Conservation (phyloP, 352 stramenopile genomes). For the Saprolegnia diclina region DNA sequence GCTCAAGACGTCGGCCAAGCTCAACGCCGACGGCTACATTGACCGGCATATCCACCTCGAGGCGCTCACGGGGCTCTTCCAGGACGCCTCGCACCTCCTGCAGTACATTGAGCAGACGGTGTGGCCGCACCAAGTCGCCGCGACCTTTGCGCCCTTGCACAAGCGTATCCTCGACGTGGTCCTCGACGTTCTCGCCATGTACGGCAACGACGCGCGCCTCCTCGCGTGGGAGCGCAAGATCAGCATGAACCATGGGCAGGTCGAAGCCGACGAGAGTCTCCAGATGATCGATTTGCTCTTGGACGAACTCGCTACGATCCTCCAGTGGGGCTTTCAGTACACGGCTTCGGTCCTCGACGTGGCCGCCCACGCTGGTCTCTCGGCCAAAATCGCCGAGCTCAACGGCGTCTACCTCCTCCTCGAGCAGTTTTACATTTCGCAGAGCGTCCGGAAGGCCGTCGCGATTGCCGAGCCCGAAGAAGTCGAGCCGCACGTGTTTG, state of each 20-base stretch:
- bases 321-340: constrained; percentile 69
- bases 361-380: constrained; percentile 29
- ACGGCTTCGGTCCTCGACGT: constrained; percentile 32
- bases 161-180: constrained; percentile 42
- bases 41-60: constrained; percentile 37
- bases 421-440: constrained; percentile 80
- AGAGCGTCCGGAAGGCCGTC: constrained; percentile 79
- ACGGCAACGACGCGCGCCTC: constrained; percentile 65
- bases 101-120: constrained; percentile 36
- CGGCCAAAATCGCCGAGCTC: constrained; percentile 63
- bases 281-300: constrained; percentile 84
- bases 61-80: constrained; percentile 9
- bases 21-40: constrained; percentile 80
- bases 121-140: constrained; percentile 34
- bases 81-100: constrained; percentile 19
- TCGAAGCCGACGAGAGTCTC: constrained; percentile 75
- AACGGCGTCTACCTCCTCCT: constrained; percentile 75
- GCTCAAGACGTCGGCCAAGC: constrained; percentile 48
- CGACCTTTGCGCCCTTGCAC: constrained; percentile 61
- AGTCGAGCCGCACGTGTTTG: constrained; percentile 54
- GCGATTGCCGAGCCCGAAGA: constrained; percentile 74
- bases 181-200: constrained; percentile 69
- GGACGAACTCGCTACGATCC: constrained; percentile 72
- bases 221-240: constrained; percentile 63
- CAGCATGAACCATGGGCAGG: constrained; percentile 29